Base-by-base conservation (phyloP, 2,329 filamentous ascomycete genomes). In the Byssoonygena ceratinophila region DNA sequence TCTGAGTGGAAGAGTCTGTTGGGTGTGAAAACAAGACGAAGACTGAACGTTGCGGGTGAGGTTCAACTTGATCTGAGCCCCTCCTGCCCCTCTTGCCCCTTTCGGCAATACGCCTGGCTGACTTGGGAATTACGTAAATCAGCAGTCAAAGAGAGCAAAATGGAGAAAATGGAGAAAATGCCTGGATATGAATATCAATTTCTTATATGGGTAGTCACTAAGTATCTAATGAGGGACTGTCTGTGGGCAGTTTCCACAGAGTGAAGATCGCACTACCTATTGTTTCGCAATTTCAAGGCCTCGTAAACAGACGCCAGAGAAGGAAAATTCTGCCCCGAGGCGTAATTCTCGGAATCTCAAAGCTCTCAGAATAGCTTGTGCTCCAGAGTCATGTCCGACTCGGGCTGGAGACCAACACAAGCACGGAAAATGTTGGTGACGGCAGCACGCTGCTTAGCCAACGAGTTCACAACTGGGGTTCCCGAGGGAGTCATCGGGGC, bases 361-460 rank as follows among this genome's bases (percentile, higher is more conserved):
- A 20, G n/a, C 8, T 20, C 39, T 70, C 79, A 87, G 68, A 96
- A 90, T 59, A 97, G 80, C 82, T 97, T 98, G 77, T 97, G 91
- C 80, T 98, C 92, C 50, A 97, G 80, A 37, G 90, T 96, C 92
- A 98, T 98, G 70, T 98, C 92, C 54, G 84, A 92, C 80, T 98
- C 92, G 14, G 92, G 92, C 78, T 96, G 87, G 55, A 98, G 80
- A 59, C 92, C 92, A 63, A 98, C 84, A 66, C 91, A 97, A 59
- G 92, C 92, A 65, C 91, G 89, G 83, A 98, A 94, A 74, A 98
- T 96, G 77, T 98, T 98, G 71, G 87, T 92, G 69, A 98, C 72
- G 40, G 90, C 90, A 60, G 82, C 85, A 60, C 92, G 88, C 78
- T 98, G 92, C 81, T 98, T 98, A 66, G 85, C 88, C 59, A 98